Percentiles rank a stretch among this genome's conserved stretches.
These are phyloP conservation scores for Didymella sp. DNA, from an alignment of 2,329 filamentous ascomycete species.

Conservation along the genomic window DNA sequence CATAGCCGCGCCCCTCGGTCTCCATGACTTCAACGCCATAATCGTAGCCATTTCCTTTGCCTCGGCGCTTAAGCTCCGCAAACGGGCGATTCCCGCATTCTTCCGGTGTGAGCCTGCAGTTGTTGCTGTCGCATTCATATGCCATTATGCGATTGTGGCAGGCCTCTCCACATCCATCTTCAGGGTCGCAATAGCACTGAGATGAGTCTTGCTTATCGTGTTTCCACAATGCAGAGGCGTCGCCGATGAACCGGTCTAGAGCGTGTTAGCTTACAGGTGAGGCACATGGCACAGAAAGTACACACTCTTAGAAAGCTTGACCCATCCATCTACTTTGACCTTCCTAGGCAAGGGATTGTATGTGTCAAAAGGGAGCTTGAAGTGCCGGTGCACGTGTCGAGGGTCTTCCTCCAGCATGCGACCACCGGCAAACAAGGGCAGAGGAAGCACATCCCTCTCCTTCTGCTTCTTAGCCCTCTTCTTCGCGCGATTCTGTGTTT, in stretches of 20 bases:
- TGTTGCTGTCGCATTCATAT: conserved; percentile 91
- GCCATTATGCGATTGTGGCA: conserved; percentile 97
- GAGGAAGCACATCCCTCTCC: conserved; percentile 68
- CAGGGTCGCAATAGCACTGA: conserved; percentile 61
- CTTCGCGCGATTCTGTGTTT: conserved; percentile 53
- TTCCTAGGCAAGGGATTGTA: conserved; percentile 87
- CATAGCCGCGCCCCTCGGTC: conserved; percentile 85
- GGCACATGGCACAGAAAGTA: neutral
- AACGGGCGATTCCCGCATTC: conserved; percentile 88
- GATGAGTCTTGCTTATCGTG: conserved; percentile 78
- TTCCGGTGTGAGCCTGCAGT: conserved; percentile 79
- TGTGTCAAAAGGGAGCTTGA: conserved; percentile 87
- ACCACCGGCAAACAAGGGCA: conserved; percentile 80
- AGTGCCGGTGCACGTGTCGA: conserved; percentile 66
- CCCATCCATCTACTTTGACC: conserved; percentile 92
- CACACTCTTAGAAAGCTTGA: conserved; percentile 88
- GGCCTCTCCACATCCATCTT: conserved; percentile 83
- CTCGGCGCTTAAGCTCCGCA: conserved; percentile 74
- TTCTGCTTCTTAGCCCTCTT: conserved; percentile 44
- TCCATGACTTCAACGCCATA: conserved; percentile 95
- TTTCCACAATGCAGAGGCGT: conserved; percentile 81
- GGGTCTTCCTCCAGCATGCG: conserved; percentile 69
- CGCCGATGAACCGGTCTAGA: conserved; percentile 86
- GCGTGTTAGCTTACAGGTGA: conserved; percentile 10
- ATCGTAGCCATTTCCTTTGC: conserved; percentile 78